Base-by-base conservation (phyloP, 306 rosid species). In the Adenanthera pavonina region DNA sequence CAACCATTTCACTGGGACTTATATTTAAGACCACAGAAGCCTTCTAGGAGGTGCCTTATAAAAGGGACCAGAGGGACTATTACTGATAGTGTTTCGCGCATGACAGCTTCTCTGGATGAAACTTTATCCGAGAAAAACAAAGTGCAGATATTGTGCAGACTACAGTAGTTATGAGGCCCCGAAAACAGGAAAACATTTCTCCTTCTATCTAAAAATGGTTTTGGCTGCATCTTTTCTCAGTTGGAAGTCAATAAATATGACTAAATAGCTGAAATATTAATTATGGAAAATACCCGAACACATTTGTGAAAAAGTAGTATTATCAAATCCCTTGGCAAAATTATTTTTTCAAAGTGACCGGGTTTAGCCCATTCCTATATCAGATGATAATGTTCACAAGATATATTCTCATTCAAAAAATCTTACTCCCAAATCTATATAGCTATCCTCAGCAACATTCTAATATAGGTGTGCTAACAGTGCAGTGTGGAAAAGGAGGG, bases 381-480 rank as follows among this genome's bases (percentile, higher is more conserved):
- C 75, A 13, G 19, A 48, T 30, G 35, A 25, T 11, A 66, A n/a
- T 16, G 73, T 68, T 9, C 16, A 52, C 3, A 38, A 15, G 17
- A 52, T 16, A 16, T 52, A 15, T 52, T 52, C 57, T 52, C 20
- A 52, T 16, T 2, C 20, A 57, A 34, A 54, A 40, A 8, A 35
- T 41, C 30, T 66, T 16, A 15, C 3, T 16, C 35, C 34, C 60
- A 75, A 47, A 46, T 33, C 68, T 59, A 60, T 59, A 60, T 40
- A 34, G 43, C 60, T 15, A 47, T 62, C 7, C 65, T 25, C 8
- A 15, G 65, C 35, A 59, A 6, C 36, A 25, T 8, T 10, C 36
- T 6, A 10, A 57, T 9, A 59, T 59, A 20, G 65, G 73, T 36
- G n/a, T 80, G 51, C 72, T 16, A 72, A 48, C 51, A 43, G 60